phyloP scores from a whole-genome alignment of 805 yeast species.

The Kuraishia capsulata region DNA sequence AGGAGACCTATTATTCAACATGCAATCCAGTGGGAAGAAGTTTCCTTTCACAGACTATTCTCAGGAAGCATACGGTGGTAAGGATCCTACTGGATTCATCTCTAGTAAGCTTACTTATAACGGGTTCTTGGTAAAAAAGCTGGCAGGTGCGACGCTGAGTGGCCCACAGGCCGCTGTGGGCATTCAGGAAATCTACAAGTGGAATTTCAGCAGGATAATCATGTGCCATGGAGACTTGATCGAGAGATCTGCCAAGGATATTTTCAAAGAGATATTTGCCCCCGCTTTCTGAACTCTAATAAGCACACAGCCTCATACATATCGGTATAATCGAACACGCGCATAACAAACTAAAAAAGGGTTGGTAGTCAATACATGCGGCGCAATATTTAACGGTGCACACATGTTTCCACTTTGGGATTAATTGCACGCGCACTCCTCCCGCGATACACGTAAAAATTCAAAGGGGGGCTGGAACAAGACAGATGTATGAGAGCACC shows the following conservation, averaged over 20 bases:
- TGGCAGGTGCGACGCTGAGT: conserved; percentile 16
- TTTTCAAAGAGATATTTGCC: conserved; percentile 9
- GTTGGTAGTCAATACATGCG: no score
- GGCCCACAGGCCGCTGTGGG: conserved; percentile 7
- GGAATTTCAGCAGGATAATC: conserved; percentile 43
- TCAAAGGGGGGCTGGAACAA: no score
- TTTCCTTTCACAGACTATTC: conserved; percentile 13
- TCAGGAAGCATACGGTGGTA: conserved; percentile 35
- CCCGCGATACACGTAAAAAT: no score
- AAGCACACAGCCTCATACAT: no score
- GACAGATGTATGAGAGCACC: no score
- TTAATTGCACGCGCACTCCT: no score
- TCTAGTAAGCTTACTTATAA: conserved; percentile 8
- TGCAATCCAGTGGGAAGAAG: conserved; percentile 33
- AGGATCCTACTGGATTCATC: conserved; percentile 1
- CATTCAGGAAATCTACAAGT: conserved; percentile 22
- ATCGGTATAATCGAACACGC: no score
- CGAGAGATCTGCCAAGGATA: conserved; percentile 25
- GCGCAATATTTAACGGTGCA: no score
- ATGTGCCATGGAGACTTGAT: conserved; percentile 55
- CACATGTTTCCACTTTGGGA: no score
- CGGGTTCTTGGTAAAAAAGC: conserved; percentile 22
- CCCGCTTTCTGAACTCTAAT: not conserved
- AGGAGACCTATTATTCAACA: conserved; percentile 55
- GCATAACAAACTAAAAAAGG: no score